Base-by-base conservation (phyloP, 1,139 yeast genomes). In the Kodamaea plutei region DNA sequence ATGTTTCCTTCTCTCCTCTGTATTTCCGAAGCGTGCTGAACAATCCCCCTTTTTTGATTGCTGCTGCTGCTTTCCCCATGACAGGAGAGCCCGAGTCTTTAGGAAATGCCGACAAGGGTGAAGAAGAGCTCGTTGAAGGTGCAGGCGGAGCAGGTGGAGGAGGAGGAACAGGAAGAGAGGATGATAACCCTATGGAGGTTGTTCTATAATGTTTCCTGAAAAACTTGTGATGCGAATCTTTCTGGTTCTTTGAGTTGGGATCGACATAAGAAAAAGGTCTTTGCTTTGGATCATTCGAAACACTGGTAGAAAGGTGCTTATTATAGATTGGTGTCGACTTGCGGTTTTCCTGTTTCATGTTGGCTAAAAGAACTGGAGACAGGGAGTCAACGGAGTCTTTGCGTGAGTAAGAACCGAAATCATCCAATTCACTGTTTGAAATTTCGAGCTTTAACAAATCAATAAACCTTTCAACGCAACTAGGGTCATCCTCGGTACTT, bases 261-360 rank as follows among this genome's bases (percentile, higher is more conserved):
- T 78, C 84, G 16, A 72, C 56, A 20, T 74, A 72, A 0, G 84
- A 78, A 29, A 63, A 61, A 1, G 85, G 84, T 25, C 84, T 53
- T 26, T 62, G 62, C 40, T 62, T 48, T 8, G 29, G 25, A 15
- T 25, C 44, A 9, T 63, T 39, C 4, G 39, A 20, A 5, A 32
- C 18, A 8, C 30, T 24, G 2, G 58, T 46, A 26, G 43, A 51
- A 28, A 55, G 55, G 9, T 34, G 29, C 34, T 55, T 58, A 14
- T 47, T 33, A 32, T 48, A 54, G 2, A 49, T 46, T 2, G 64
- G 61, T 1, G 61, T 48, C 1, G 69, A 58, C 33, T 61, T 62
- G 29, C 69, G 40, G 31, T 54, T 38, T 22, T 62, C 69, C 3
- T 42, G 33, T 32, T 58, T 60, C 20, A 35, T 33, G 28, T 20